phyloP scores from a whole-genome alignment of 495 filamentous ascomycete species.

The Ascodesmis nigricans region DNA sequence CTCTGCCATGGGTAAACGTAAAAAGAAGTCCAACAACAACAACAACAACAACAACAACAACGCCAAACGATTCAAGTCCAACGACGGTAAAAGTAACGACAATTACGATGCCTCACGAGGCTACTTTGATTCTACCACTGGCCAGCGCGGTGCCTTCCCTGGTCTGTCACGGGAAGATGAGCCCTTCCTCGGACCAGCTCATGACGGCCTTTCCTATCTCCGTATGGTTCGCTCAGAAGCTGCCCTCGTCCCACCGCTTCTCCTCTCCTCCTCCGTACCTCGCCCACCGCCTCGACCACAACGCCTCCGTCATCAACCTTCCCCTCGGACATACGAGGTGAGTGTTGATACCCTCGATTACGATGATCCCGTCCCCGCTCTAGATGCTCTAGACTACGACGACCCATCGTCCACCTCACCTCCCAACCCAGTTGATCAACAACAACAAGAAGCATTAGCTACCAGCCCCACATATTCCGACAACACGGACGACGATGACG shows the following conservation, averaged over 20 bases:
- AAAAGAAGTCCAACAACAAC: constrained; percentile 3
- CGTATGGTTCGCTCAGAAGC: constrained; percentile 60
- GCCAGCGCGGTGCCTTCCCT: constrained; percentile 58
- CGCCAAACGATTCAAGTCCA: constrained; percentile 1
- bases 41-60: constrained; percentile 5
- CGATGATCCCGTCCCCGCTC: constrained; percentile 12
- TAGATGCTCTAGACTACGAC: constrained; percentile 11
- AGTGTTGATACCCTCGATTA: constrained; percentile 11
- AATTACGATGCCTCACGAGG: constrained; percentile 18
- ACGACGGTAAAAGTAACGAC: constrained; percentile 2
- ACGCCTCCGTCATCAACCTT: neutral
- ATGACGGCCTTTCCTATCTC: constrained; percentile 51
- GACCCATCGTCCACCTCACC: constrained; percentile 6
- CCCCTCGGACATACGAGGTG: neutral
- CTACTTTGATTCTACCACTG: constrained; percentile 41
- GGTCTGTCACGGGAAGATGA: constrained; percentile 41
- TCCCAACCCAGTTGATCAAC: constrained; percentile 12
- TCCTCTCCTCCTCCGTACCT: constrained; percentile 21
- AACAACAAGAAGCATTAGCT: constrained; percentile 7
- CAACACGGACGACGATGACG: constrained; percentile 8
- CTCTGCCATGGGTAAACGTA: constrained; percentile 7
- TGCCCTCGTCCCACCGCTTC: constrained; percentile 41
- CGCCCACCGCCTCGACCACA: constrained; percentile 3
- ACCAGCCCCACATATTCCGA: too few species aligned
- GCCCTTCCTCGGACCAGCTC: constrained; percentile 33